Evolutionary conservation across 805 yeast genomes (phyloP).

Genomic region (Wickerhamiella australiensis): DNA sequence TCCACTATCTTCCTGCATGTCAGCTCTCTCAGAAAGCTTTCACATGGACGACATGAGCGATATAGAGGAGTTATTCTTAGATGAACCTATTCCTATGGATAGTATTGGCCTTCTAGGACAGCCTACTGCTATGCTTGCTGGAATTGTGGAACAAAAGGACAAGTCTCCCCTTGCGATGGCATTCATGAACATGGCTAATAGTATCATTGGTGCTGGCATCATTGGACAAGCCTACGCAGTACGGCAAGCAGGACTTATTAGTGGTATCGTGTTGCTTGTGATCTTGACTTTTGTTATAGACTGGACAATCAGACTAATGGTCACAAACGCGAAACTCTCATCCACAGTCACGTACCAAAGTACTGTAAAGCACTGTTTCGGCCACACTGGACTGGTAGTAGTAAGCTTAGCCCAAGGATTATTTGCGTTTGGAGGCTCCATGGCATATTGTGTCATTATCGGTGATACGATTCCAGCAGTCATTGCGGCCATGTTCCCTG

Average conservation of each 20-base stretch:
- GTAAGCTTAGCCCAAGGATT: slow-evolving; percentile 68
- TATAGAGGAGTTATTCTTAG: slow-evolving; percentile 13
- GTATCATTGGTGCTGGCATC: slow-evolving; percentile 90
- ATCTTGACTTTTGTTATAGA: slow-evolving; percentile 62
- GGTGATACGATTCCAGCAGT: slow-evolving; percentile 95
- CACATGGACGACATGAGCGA: slow-evolving; percentile 6
- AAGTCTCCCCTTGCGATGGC: slow-evolving; percentile 69
- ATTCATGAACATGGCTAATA: slow-evolving; percentile 93
- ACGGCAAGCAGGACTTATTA: slow-evolving; percentile 62
- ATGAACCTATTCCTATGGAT: neutral
- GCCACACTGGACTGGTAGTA: slow-evolving; percentile 52
- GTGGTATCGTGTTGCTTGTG: slow-evolving; percentile 53
- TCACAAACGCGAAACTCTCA: slow-evolving; percentile 66
- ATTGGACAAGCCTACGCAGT: slow-evolving; percentile 90
- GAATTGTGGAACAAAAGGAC: slow-evolving; percentile 18
- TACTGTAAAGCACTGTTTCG: slow-evolving; percentile 70
- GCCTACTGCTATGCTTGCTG: slow-evolving; percentile 18
- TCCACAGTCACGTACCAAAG: slow-evolving; percentile 74
- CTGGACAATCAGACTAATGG: slow-evolving; percentile 72
- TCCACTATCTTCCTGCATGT: neutral
- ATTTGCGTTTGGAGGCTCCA: slow-evolving; percentile 88
- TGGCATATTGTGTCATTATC: slow-evolving; percentile 87
- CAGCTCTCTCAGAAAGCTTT: neutral
- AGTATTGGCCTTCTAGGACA: slow-evolving; percentile 21
- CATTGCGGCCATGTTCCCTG: slow-evolving; percentile 49